Evolutionary conservation across 495 filamentous ascomycete genomes (phyloP).

Genomic region (Bacidia rubella): DNA sequence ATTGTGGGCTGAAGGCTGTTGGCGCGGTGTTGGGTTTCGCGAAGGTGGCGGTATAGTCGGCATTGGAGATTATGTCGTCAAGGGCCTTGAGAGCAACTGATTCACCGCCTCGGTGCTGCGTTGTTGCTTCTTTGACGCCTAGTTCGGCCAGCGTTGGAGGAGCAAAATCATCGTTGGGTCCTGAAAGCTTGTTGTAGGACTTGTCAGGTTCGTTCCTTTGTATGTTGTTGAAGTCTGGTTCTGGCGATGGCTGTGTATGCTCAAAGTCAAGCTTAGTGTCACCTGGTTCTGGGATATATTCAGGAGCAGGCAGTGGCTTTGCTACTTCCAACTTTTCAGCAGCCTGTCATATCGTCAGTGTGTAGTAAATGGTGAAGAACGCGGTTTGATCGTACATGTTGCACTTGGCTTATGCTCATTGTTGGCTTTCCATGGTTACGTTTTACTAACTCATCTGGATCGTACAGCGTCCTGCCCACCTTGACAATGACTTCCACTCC

Average conservation of each 20-base stretch:
- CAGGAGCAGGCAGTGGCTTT: slow-evolving; percentile 40
- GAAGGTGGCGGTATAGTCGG: slow-evolving; percentile 52
- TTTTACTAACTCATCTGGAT: slow-evolving; percentile 50
- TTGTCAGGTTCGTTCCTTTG: slow-evolving; percentile 33
- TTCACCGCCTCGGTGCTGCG: slow-evolving; percentile 51
- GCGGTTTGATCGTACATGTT: slow-evolving; percentile 25
- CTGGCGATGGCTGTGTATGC: slow-evolving; percentile 29
- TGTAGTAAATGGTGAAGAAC: neutral
- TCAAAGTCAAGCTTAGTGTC: slow-evolving; percentile 40
- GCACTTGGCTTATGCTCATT: slow-evolving; percentile 52
- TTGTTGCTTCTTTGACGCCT: slow-evolving; percentile 42
- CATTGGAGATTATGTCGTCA: slow-evolving; percentile 36
- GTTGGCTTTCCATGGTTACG: slow-evolving; percentile 51
- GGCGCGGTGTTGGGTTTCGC: slow-evolving; percentile 59
- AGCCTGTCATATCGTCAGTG: slow-evolving; percentile 16
- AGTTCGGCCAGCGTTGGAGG: slow-evolving; percentile 49
- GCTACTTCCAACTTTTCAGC: slow-evolving; percentile 39
- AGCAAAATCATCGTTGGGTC: slow-evolving; percentile 46
- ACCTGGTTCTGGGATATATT: slow-evolving; percentile 44
- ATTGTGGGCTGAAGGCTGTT: slow-evolving; percentile 51
- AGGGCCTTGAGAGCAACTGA: slow-evolving; percentile 39
- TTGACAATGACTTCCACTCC: slow-evolving; percentile 49
- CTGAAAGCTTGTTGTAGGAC: slow-evolving; percentile 43
- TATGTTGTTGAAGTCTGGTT: slow-evolving; percentile 41
- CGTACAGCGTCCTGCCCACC: slow-evolving; percentile 50